These are phyloP conservation scores for Fusarium agapanthi DNA, from an alignment of 2,329 filamentous ascomycete genomes.

Conservation along the genomic window DNA sequence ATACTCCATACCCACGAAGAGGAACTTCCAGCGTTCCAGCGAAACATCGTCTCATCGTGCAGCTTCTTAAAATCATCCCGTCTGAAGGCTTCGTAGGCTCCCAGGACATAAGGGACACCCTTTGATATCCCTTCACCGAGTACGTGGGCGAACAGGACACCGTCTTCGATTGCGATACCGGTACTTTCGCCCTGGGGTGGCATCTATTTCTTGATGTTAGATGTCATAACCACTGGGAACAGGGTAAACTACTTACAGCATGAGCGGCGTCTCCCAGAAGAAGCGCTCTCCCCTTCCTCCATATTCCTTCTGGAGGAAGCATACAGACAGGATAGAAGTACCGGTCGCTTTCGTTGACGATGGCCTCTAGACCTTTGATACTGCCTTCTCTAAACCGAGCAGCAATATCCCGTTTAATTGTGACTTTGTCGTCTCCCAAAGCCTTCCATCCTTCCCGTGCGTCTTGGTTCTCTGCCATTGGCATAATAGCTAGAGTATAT, in stretches of 20 bases:
- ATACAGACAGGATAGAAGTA: background rate
- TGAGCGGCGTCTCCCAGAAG: background rate
- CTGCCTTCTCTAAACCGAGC: rapidly evolving
- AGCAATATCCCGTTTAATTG: rapidly evolving
- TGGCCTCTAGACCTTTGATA: rapidly evolving
- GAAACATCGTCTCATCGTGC: background rate
- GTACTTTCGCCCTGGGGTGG: background rate
- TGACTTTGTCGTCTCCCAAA: background rate
- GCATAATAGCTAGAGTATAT: background rate
- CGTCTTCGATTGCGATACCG: background rate
- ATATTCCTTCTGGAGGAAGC: background rate
- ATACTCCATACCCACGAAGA: background rate
- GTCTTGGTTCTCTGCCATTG: background rate
- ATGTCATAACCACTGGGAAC: rapidly evolving
- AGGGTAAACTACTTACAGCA: background rate
- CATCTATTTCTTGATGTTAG: background rate
- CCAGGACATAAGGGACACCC: rapidly evolving
- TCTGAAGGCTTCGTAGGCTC: background rate
- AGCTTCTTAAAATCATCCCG: background rate
- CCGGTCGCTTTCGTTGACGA: background rate
- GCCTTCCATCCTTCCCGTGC: background rate
- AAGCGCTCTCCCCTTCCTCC: background rate
- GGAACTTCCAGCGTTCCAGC: background rate
- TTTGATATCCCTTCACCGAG: background rate
- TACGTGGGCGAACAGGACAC: background rate